phyloP scores from a whole-genome alignment of 176 grass and related monocot genomes.

The Phoenix dactylifera region DNA sequence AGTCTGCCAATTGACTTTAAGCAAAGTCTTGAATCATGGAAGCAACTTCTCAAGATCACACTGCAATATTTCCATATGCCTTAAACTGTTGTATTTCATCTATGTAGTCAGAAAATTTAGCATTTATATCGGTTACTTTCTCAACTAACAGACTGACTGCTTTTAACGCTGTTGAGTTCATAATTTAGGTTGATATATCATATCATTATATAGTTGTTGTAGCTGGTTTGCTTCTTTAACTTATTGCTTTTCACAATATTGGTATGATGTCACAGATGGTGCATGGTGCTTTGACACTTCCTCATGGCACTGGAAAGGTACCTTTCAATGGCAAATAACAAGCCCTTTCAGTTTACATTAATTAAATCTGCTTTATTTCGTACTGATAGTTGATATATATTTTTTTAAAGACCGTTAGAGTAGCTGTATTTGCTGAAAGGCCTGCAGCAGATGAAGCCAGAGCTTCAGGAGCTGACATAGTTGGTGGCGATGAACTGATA shows the following conservation, averaged over 20 bases:
- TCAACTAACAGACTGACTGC: neutral
- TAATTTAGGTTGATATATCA: too few species aligned
- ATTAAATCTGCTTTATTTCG: slow-evolving; percentile 1
- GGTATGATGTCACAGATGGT: slow-evolving; percentile 57
- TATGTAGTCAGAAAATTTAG: too few species aligned
- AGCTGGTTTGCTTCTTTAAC: neutral
- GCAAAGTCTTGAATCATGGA: too few species aligned
- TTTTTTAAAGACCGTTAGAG: slow-evolving; percentile 65
- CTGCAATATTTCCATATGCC: too few species aligned
- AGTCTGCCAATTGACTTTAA: too few species aligned
- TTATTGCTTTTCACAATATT: slow-evolving; percentile 1
- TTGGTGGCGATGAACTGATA: slow-evolving; percentile 79
- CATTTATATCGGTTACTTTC: neutral
- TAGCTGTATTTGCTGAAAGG: slow-evolving; percentile 94
- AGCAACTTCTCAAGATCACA: too few species aligned
- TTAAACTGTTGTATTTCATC: too few species aligned
- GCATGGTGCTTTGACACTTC: slow-evolving; percentile 78
- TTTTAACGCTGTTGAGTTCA: too few species aligned
- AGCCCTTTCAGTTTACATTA: neutral
- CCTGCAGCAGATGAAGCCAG: slow-evolving; percentile 78
- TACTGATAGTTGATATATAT: slow-evolving; percentile 8
- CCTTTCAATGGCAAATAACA: neutral
- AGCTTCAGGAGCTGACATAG: slow-evolving; percentile 75
- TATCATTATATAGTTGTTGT: neutral
- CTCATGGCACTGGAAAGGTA: slow-evolving; percentile 95